Evolutionary conservation across 768 basidiomycete genomes (phyloP).

Genomic region (Rhizopogon rudus): DNA sequence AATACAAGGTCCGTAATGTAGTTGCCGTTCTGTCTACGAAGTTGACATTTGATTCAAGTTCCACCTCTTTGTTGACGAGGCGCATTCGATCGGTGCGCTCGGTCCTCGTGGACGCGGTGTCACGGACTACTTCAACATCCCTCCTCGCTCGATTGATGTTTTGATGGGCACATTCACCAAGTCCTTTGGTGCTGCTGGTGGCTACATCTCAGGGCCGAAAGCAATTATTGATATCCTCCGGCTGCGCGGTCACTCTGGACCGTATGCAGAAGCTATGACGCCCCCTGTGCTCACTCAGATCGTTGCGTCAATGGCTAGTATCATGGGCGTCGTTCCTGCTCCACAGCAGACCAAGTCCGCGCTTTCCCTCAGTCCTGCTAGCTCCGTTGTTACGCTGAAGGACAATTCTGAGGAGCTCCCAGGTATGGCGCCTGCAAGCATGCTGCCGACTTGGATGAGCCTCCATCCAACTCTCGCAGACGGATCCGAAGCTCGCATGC

Average conservation of each 20-base stretch:
- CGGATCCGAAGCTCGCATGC: slow-evolving; percentile 77
- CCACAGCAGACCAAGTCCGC: slow-evolving; percentile 27
- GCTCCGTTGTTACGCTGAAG: slow-evolving; percentile 21
- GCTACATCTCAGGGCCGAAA: slow-evolving; percentile 88
- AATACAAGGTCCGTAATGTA: slow-evolving; percentile 74
- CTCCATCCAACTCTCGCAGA: slow-evolving; percentile 71
- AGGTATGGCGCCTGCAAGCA: slow-evolving; percentile 60
- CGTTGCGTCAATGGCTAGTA: slow-evolving; percentile 89
- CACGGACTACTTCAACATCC: slow-evolving; percentile 86
- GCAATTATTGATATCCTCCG: slow-evolving; percentile 78
- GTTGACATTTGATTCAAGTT: slow-evolving; percentile 50
- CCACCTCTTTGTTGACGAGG: slow-evolving; percentile 94
- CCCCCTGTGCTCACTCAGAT: slow-evolving; percentile 91
- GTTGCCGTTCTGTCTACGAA: background rate
- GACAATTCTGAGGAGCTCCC: slow-evolving; percentile 43
- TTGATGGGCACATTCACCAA: slow-evolving; percentile 99
- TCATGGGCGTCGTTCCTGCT: slow-evolving; percentile 76
- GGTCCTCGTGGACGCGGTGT: slow-evolving; percentile 95
- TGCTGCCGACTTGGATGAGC: slow-evolving; percentile 74
- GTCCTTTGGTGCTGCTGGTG: slow-evolving; percentile 90
- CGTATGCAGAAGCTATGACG: slow-evolving; percentile 87
- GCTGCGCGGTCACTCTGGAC: slow-evolving; percentile 70
- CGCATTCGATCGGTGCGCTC: slow-evolving; percentile 94
- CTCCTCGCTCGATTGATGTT: slow-evolving; percentile 80
- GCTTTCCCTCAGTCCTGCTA: slow-evolving; percentile 30